Percentiles rank a stretch among this genome's conserved stretches.
These are phyloP conservation scores for Neocatenulostroma microsporum DNA, from an alignment of 2,329 filamentous ascomycete genomes.

Conservation along the genomic window DNA sequence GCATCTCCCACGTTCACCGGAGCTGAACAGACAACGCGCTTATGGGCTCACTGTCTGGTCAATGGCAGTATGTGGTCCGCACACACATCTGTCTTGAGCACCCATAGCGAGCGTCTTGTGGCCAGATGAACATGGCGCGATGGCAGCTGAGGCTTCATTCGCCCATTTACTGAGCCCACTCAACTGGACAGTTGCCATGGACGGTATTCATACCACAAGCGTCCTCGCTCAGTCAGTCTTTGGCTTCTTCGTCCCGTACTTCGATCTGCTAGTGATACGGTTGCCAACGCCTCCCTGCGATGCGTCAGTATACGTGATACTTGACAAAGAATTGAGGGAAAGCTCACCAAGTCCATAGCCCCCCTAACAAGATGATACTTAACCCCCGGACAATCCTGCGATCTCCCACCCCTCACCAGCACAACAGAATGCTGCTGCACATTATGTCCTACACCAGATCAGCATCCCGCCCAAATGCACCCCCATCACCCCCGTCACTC, in stretches of 20 bases:
- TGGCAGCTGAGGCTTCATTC: neutral
- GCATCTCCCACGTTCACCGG: too few species aligned
- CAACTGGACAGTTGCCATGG: too few species aligned
- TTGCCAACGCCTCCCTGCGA: constrained; percentile 82
- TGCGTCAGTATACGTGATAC: constrained; percentile 1
- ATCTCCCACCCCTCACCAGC: constrained; percentile 82
- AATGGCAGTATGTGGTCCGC: too few species aligned
- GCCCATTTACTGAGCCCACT: too few species aligned
- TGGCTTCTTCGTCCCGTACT: constrained; percentile 98
- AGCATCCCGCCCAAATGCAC: too few species aligned
- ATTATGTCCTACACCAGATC: constrained; percentile 64
- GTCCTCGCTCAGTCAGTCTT: constrained; percentile 68
- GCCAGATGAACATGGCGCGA: neutral
- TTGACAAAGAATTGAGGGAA: too few species aligned
- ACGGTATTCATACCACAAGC: too few species aligned
- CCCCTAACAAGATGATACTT: constrained; percentile 90
- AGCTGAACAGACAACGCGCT: too few species aligned
- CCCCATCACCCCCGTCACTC: constrained; percentile 3
- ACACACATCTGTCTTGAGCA: too few species aligned
- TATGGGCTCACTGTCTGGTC: too few species aligned
- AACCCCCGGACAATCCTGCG: constrained; percentile 97
- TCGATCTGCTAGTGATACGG: constrained; percentile 76
- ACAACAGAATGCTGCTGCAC: constrained; percentile 99
- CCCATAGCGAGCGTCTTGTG: too few species aligned
- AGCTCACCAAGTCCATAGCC: constrained; percentile 80